Evolutionary conservation across 192 early-diverging fungal genomes (phyloP), one percentile per base, ranked within the genome.

Genomic region (Backusella westeae): DNA sequence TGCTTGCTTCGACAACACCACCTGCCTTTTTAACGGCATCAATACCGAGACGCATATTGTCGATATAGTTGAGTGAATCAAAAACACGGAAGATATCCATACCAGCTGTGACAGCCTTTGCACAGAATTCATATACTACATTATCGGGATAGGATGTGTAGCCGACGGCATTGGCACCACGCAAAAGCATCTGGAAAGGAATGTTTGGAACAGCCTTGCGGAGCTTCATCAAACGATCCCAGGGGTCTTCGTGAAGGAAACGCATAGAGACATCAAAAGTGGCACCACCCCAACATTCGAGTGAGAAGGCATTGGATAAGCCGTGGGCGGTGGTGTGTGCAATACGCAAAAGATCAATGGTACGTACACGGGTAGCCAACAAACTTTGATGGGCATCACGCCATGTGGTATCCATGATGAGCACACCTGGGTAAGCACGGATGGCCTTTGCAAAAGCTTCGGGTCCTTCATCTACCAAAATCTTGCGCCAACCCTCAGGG

Each of bases 371-470:
- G 10, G 97, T 98, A 5, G 97, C 97, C 65, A 98, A 86, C 77
- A 98, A 87, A 85, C 90, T 92, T 87, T 98, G 97, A 80, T 98
- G 97, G 41, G 96, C 96, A 83, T 96, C 96, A 81, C 94, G 88
- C 97, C 96, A 97, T 15, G 96, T 98, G 17, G 97, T 98, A 82
- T 98, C 97, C 90, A 96, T 98, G 73, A 98, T 89, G 69, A 98
- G 86, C 14, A 93, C 89, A 69, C 95, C 95, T 41, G 88, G 85
- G 82, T 98, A 95, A 26, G 86, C 89, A 19, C 97, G 89, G 2
- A 97, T 90, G 17, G 97, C 96, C 78, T 90, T 90, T 68, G 94
- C 94, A 84, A 98, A 97, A 9, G 91, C 97, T 69, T 91, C 92
- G 0, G 96, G 93, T n/a, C 97, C 97, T 77, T 93, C 78, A 42